Base-by-base conservation (phyloP, 2,329 filamentous ascomycete species). In the Microthyrium microscopicum region DNA sequence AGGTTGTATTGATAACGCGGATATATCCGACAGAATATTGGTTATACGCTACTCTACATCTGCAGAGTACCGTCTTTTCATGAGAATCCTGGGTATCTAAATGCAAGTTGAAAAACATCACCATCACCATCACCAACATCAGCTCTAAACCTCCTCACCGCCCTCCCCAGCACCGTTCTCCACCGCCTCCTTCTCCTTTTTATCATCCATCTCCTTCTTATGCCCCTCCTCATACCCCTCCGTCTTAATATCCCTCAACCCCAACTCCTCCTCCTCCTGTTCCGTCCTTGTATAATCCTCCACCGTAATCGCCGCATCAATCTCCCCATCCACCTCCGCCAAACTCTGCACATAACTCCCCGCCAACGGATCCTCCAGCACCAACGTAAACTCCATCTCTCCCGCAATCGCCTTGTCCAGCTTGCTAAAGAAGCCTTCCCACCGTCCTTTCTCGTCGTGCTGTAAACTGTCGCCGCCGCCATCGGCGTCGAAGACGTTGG, bases 311-410 rank as follows among this genome's bases (percentile, higher is more conserved):
- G 89, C 78, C 12, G 77, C 77, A 49, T 98, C 89, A 2, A 79
- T 77, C 43, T 84, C 77, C 3, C 22, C 34, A 15, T 39, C 36
- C 17, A 83, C 73, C 4, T 73, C 79, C 31, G 64, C 70, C 39
- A 92, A 66, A 47, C 85, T 82, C 60, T 98, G 89, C 29, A 98
- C 79, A 51, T 92, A 98, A 49, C 83, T 93, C 53, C 80, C 81
- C 8, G 85, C 89, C 41, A 95, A 62, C 1, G 89, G 89, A 51
- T 98, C 89, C 40, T 77, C 72, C 22, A 98, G 67, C 4, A 89
- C 67, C 37, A 95, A 64, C 4, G 75, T 83, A 52, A 94, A 98
- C 42, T 77, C 71, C 50, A 70, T 68, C 29, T 84, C 70, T 35
- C 85, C 87, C 31, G 67, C 68, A 50, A 94, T 89, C 21, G 89